These are phyloP conservation scores for Pyrenochaeta sp. DNA, from an alignment of 2,329 filamentous ascomycete species.

Conservation along the genomic window DNA sequence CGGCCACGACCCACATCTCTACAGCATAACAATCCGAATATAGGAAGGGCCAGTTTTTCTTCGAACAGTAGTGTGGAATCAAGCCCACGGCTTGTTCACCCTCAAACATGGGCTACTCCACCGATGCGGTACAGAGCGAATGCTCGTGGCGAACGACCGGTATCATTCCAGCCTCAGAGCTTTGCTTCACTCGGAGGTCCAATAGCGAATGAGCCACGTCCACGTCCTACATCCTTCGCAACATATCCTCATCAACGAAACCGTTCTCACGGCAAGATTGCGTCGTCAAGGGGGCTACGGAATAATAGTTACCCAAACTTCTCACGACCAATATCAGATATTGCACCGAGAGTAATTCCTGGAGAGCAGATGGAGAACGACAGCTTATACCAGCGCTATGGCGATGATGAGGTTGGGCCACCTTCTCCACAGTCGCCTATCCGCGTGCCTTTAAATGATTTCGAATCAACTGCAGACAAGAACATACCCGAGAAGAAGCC, in stretches of 20 bases:
- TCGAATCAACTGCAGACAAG: constrained; percentile 17
- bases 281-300: constrained; percentile 37
- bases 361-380: constrained; percentile 37
- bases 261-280: constrained; percentile 39
- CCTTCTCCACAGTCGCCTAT: constrained; percentile 28
- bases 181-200: constrained; percentile 27
- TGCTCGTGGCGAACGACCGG: constrained; percentile 15
- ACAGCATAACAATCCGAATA: constrained; percentile 19
- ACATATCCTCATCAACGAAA: constrained; percentile 30
- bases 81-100: constrained; percentile 21
- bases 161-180: constrained; percentile 24
- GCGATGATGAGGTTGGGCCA: constrained; percentile 27
- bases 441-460: constrained; percentile 7
- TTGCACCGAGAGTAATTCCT: constrained; percentile 24
- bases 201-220: constrained; percentile 21
- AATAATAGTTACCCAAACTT: constrained; percentile 37
- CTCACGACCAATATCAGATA: constrained; percentile 30
- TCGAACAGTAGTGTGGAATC: constrained; percentile 25
- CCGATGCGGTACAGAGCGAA: constrained; percentile 10
- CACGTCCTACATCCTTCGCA: constrained; percentile 37
- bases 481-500: constrained; percentile 29
- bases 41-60: constrained; percentile 24
- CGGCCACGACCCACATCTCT: constrained; percentile 24
- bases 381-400: constrained; percentile 24
- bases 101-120: constrained; percentile 24